Base-by-base conservation (phyloP, 345 rosid genomes). In the Populus deltoides region DNA sequence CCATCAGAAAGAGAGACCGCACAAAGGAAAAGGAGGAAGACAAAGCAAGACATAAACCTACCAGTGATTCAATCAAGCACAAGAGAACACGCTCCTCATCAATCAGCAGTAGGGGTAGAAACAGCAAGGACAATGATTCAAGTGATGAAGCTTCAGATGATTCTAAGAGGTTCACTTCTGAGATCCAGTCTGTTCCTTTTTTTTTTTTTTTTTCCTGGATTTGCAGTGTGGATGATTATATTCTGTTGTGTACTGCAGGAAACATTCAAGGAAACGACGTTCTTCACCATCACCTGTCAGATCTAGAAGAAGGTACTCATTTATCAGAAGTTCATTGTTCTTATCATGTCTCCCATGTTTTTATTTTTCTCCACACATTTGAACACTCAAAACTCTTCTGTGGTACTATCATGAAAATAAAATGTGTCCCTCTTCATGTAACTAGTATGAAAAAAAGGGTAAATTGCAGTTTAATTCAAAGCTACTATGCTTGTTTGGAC, bases 281-380 rank as follows among this genome's bases (percentile, higher is more conserved):
- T 84, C 81, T 66, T 90, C 97, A 67, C 97, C 97, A 79, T 97
- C 97, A 61, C 92, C 98, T 8, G 88, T 39, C 82, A 94, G 92
- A 82, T 90, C 99, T 43, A 90, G 87, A 68, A 91, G 86, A 86
- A 94, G 99, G 99, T 97, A 91, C 68, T 22, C n/a, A 69, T 70
- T 53, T 82, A 73, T 78, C 71, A 29, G 67, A 18, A 70, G 79
- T 77, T 83, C 12, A 70, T 68, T 57, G 38, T 53, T 45, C 63
- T 72, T 5, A 43, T 79, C 36, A 22, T 45, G 24, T 36, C 12
- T 35, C 51, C 27, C 16, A 18, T 66, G 13, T 43, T 35, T 66
- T n/a, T 69, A 12, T 25, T 45, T 45, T 7, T 68, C 22, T 36
- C 33, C 22, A 53, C 36, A 66, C 75, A 31, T 73, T 53, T 41